Evolutionary conservation across 768 basidiomycete species (phyloP).

Genomic region (Suillus subaureus): DNA sequence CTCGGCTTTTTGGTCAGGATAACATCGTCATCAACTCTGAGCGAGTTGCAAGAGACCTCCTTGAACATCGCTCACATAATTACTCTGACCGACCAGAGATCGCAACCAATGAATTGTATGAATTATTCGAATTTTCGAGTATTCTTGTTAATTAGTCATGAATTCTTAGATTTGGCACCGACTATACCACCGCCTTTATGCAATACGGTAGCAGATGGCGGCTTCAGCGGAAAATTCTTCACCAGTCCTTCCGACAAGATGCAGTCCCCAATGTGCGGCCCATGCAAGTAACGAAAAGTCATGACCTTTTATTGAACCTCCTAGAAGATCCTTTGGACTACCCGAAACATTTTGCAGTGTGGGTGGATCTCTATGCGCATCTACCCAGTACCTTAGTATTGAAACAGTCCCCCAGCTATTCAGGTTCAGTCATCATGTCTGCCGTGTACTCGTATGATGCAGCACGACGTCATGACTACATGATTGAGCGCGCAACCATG

Average conservation of each 20-base stretch:
- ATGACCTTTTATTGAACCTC: constrained; percentile 4
- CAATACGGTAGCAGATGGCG: constrained; percentile 19
- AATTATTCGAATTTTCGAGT: neutral
- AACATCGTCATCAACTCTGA: constrained; percentile 19
- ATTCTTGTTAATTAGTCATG: neutral
- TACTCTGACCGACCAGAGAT: constrained; percentile 14
- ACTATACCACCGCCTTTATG: constrained; percentile 15
- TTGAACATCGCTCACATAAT: constrained; percentile 14
- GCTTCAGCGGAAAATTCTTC: constrained; percentile 17
- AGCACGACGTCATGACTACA: constrained; percentile 1
- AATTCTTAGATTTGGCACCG: constrained; percentile 10
- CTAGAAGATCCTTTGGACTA: constrained; percentile 6
- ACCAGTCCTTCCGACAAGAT: constrained; percentile 16
- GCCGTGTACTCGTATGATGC: constrained; percentile 14
- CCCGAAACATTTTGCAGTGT: constrained; percentile 5
- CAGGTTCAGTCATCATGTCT: constrained; percentile 13
- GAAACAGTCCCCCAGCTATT: constrained; percentile 3
- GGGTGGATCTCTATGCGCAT: neutral
- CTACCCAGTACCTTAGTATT: neutral
- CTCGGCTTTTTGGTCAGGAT: constrained; percentile 10
- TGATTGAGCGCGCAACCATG: constrained; percentile 1
- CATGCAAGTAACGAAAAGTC: constrained; percentile 3
- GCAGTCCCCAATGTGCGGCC: constrained; percentile 6
- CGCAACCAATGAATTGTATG: constrained; percentile 12
- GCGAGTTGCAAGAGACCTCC: constrained; percentile 13